Evolutionary conservation across 2,329 filamentous ascomycete genomes (phyloP).

Genomic region (Colletotrichum sp.): DNA sequence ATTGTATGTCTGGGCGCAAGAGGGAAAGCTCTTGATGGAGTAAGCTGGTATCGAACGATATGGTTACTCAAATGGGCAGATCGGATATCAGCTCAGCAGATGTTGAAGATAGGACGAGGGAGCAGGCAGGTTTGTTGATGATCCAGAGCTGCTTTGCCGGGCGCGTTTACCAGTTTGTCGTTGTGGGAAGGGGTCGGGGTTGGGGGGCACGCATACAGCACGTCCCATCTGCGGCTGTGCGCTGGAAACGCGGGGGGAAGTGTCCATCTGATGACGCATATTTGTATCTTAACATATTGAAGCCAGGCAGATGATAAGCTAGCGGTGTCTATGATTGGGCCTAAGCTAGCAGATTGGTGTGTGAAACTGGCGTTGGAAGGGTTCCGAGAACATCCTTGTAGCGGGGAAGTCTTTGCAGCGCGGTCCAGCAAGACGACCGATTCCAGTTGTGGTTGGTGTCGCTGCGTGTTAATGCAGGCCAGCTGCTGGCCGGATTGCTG

Average conservation of each 20-base stretch:
- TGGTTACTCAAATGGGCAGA: not conserved
- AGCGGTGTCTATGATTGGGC: not conserved
- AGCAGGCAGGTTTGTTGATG: not conserved
- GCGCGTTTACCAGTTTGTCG: not conserved
- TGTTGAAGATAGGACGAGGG: not conserved
- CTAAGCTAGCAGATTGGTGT: not conserved
- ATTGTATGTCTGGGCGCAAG: not conserved
- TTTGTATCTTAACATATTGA: not conserved
- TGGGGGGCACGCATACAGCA: not conserved
- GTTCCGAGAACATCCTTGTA: not conserved
- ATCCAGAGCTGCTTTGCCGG: not conserved
- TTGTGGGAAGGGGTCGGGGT: not conserved
- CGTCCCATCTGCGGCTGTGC: not conserved
- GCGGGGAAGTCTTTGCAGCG: not conserved
- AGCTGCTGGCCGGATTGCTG: not conserved
- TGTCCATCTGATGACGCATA: slow-evolving; percentile 5
- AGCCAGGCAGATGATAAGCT: slow-evolving; percentile 5
- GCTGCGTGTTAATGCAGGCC: not conserved
- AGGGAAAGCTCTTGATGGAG: not conserved
- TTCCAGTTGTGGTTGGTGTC: not conserved
- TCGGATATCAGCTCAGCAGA: not conserved
- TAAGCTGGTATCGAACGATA: not conserved
- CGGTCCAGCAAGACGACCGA: not conserved
- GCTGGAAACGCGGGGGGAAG: slow-evolving; percentile 2
- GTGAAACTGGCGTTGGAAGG: not conserved